These are phyloP conservation scores for Scheffersomyces quercinus DNA, from an alignment of 1,139 yeast genomes.

Conservation along the genomic window DNA sequence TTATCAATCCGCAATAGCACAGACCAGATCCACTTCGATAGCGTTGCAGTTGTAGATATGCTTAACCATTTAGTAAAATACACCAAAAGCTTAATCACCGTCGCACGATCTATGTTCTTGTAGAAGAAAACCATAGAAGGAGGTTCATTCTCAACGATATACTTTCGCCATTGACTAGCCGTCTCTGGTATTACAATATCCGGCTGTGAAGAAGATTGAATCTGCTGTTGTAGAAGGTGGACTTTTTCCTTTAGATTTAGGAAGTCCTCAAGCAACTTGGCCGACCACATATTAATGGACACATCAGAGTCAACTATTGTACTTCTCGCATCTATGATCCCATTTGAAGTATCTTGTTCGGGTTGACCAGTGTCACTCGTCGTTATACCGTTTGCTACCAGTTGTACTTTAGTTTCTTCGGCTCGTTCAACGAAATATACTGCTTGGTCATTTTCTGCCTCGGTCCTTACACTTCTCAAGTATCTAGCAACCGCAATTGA, in stretches of 20 bases:
- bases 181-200: slow-evolving; percentile 21
- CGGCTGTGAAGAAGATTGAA: neutral
- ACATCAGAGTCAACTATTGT: neutral
- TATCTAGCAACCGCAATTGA: slow-evolving; percentile 25
- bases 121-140: slow-evolving; percentile 26
- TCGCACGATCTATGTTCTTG: slow-evolving; percentile 28
- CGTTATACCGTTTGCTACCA: no score
- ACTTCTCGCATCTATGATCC: no score
- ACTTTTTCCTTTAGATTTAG: slow-evolving; percentile 3
- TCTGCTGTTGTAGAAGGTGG: neutral
- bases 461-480: slow-evolving; percentile 28
- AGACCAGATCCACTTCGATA: slow-evolving; percentile 42
- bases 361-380: no score
- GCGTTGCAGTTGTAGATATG: slow-evolving; percentile 24
- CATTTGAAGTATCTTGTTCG: no score
- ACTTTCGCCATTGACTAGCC: slow-evolving; percentile 34
- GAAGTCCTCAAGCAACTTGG: slow-evolving; percentile 2
- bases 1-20: slow-evolving; percentile 37
- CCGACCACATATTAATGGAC: no score
- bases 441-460: slow-evolving; percentile 27
- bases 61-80: slow-evolving; percentile 43
- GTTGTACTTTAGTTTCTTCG: neutral
- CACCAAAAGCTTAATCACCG: slow-evolving; percentile 35
- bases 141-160: slow-evolving; percentile 28
- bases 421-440: slow-evolving; percentile 15